Conservation (phyloP, 2,329 filamentous ascomycete species). For the Coniochaeta sp. region DNA sequence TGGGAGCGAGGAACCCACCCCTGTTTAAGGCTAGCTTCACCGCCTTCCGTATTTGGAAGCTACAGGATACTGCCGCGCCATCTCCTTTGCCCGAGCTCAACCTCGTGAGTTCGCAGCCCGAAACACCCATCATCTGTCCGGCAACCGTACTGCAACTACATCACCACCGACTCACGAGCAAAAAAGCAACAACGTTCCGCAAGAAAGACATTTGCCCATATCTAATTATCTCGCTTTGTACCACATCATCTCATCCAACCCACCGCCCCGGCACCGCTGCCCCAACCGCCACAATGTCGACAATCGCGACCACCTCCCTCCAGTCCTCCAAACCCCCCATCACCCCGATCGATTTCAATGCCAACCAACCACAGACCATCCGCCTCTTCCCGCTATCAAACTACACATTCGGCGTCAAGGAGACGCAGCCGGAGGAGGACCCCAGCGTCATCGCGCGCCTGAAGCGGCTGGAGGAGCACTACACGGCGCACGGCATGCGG, state of each 20-base stretch:
- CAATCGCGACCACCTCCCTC: constrained; percentile 67
- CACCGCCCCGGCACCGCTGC: neutral
- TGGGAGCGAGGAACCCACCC: too few relatives aligned
- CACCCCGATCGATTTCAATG: constrained; percentile 76
- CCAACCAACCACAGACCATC: constrained; percentile 82
- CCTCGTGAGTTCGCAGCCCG: neutral
- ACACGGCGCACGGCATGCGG: constrained; percentile 86
- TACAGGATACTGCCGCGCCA: neutral
- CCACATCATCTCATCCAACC: too few relatives aligned
- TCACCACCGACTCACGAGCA: neutral
- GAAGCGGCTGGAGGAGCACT: constrained; percentile 94
- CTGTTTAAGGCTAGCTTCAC: too few relatives aligned
- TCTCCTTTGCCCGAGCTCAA: neutral
- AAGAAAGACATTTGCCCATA: neutral
- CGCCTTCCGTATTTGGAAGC: neutral
- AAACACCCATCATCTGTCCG: neutral
- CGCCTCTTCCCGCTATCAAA: constrained; percentile 92
- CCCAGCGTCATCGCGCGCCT: constrained; percentile 89
- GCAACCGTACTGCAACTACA: neutral
- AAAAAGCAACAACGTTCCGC: neutral
- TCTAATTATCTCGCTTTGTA: neutral
- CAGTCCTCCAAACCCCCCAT: constrained; percentile 75
- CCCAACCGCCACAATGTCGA: constrained; percentile 57
- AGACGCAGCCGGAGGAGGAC: constrained; percentile 96
- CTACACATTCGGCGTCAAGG: constrained; percentile 98